phyloP scores from a whole-genome alignment of 768 basidiomycete genomes.

The Pholiota conissans region DNA sequence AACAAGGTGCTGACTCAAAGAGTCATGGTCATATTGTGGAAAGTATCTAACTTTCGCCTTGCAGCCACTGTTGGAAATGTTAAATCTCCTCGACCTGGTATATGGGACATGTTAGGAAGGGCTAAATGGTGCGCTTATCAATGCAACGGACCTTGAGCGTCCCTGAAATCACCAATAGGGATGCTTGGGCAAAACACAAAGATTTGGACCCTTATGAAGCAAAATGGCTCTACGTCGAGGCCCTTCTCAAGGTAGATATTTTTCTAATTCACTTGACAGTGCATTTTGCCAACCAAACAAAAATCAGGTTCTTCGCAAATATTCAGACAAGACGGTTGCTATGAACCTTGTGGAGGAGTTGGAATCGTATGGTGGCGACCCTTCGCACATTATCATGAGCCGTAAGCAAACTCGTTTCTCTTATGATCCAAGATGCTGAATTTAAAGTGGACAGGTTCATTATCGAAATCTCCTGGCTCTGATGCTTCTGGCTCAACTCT shows the following conservation, averaged over 20 bases:
- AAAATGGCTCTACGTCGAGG: constrained; percentile 88
- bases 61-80: constrained; percentile 92
- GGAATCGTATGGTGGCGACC: constrained; percentile 72
- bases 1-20: constrained; percentile 70
- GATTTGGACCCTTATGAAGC: constrained; percentile 79
- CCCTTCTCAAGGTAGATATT: constrained; percentile 68
- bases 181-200: constrained; percentile 93
- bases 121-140: constrained; percentile 70
- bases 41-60: constrained; percentile 8
- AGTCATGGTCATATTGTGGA: neutral
- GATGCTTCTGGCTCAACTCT: constrained; percentile 65
- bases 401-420: constrained; percentile 39
- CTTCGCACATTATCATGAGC: constrained; percentile 62
- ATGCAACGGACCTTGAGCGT: neutral
- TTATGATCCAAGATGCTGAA: neutral
- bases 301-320: constrained; percentile 72
- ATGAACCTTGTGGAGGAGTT: constrained; percentile 75
- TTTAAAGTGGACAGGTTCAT: constrained; percentile 31
- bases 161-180: constrained; percentile 48
- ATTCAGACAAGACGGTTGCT: constrained; percentile 81
- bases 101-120: constrained; percentile 89
- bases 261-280: neutral
- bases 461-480: constrained; percentile 53
- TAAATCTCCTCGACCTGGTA: constrained; percentile 70
- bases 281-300: neutral